Conservation (phyloP, 352 stramenopile species). For the Globisporangium paroecandrum region DNA sequence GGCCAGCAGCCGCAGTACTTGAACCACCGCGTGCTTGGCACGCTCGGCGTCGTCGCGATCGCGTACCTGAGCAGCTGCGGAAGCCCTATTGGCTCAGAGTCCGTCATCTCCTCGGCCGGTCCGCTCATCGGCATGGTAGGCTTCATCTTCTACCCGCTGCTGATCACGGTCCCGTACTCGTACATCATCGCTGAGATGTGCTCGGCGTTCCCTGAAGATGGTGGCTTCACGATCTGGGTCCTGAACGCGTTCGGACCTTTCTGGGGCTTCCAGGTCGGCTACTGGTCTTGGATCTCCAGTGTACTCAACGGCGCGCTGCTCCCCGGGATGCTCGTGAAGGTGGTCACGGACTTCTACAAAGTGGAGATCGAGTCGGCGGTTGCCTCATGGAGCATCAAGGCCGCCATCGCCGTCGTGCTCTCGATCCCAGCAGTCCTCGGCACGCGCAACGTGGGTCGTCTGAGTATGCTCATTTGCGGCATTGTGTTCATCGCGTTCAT, state of each 20-base stretch:
- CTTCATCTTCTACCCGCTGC: conserved; percentile 54
- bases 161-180: conserved; percentile 59
- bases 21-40: conserved; percentile 28
- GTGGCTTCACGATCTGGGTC: conserved; percentile 69
- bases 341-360: conserved; percentile 32
- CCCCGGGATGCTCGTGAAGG: conserved; percentile 45
- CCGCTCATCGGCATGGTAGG: conserved; percentile 53
- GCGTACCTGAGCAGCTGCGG: conserved; percentile 50
- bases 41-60: conserved; percentile 38
- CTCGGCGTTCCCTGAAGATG: conserved; percentile 71
- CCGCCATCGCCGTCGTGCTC: conserved; percentile 29
- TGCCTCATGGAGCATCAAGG: conserved; percentile 34
- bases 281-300: conserved; percentile 77
- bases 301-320: conserved; percentile 62
- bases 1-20: not conserved
- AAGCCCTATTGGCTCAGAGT: conserved; percentile 49
- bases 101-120: conserved; percentile 45
- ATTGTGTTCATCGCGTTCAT: conserved; percentile 39
- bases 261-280: conserved; percentile 78
- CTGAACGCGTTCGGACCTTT: conserved; percentile 69
- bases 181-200: conserved; percentile 64
- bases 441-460: conserved; percentile 27
- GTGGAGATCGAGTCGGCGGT: conserved; percentile 25
- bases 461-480: conserved; percentile 26
- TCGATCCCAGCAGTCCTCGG: conserved; percentile 39